Conservation (phyloP, 2,329 filamentous ascomycete species). For the Aspergillus uvarum region DNA sequence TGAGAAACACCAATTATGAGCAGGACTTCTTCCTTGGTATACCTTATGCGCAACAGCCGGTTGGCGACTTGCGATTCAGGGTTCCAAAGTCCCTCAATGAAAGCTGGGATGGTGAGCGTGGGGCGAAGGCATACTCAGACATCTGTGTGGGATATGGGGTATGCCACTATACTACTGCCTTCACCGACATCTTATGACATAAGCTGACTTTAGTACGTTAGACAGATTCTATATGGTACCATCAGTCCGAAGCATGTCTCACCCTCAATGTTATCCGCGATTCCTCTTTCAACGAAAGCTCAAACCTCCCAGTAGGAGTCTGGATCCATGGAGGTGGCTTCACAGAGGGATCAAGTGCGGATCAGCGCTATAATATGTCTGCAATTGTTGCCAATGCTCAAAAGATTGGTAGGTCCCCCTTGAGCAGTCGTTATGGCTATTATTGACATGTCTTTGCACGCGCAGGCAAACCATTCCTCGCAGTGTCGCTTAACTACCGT, state of each 20-base stretch:
- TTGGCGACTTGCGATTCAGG: constrained; percentile 55
- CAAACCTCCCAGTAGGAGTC: constrained; percentile 55
- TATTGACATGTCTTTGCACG: background rate
- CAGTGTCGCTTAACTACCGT: constrained; percentile 56
- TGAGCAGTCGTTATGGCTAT: too few relatives aligned
- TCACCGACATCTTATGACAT: background rate
- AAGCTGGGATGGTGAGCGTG: constrained; percentile 43
- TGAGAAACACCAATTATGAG: constrained; percentile 40
- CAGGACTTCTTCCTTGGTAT: constrained; percentile 58
- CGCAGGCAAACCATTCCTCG: constrained; percentile 52
- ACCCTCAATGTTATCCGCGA: constrained; percentile 62
- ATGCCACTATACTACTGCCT: constrained; percentile 21
- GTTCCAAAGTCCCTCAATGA: constrained; percentile 52
- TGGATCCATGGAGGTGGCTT: constrained; percentile 64
- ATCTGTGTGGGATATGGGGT: constrained; percentile 55
- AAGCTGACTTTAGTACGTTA: constrained; percentile 11
- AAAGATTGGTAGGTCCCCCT: constrained; percentile 38
- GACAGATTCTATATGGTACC: constrained; percentile 39
- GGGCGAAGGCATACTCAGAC: constrained; percentile 48
- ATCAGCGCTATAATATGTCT: constrained; percentile 63
- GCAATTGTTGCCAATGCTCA: constrained; percentile 58
- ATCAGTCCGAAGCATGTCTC: constrained; percentile 57
- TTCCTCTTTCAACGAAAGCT: constrained; percentile 34
- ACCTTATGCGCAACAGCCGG: constrained; percentile 58
- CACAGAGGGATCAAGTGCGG: constrained; percentile 49